A percentile compares a stretch with the other conserved stretches of the same genome.
Evolutionary conservation across 148 eudicot genomes (phyloP).

Genomic region (Arbutus unedo): DNA sequence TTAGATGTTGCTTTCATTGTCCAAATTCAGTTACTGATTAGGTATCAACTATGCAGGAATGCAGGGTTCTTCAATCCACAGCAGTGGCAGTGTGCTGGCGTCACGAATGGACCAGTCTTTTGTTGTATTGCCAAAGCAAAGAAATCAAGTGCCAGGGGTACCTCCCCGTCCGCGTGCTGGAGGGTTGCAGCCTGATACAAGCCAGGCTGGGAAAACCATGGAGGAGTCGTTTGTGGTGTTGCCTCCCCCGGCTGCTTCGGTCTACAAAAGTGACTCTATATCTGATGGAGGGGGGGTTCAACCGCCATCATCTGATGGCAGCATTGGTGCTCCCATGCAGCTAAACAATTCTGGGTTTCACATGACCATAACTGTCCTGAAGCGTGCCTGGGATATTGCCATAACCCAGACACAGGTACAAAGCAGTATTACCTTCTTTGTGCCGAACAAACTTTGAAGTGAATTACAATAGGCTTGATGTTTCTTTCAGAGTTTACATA

Average conservation of each 20-base stretch:
- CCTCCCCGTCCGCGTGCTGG: conserved; percentile 80
- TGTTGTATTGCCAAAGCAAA: conserved; percentile 86
- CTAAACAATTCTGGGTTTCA: conserved; percentile 82
- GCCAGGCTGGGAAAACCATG: conserved; percentile 73
- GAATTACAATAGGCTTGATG: background rate
- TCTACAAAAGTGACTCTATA: conserved; percentile 67
- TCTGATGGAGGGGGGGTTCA: conserved; percentile 60
- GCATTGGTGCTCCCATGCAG: conserved; percentile 42
- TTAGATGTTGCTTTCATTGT: background rate
- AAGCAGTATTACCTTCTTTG: background rate
- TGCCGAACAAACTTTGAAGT: background rate
- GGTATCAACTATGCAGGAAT: conserved; percentile 49
- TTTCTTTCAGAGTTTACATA: background rate
- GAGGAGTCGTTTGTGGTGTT: conserved; percentile 97
- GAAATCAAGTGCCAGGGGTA: conserved; percentile 51
- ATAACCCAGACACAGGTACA: conserved; percentile 81
- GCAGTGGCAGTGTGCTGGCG: conserved; percentile 64
- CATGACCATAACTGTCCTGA: conserved; percentile 74
- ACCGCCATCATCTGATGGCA: conserved; percentile 53
- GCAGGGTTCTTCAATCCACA: conserved; percentile 76
- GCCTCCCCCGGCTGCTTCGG: conserved; percentile 98
- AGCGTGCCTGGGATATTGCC: conserved; percentile 91
- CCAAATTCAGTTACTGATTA: background rate
- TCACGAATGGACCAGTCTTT: conserved; percentile 94
- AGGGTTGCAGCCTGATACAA: conserved; percentile 49